phyloP scores from a whole-genome alignment of 257 asterid species.

The Solanum gandarillasii region DNA sequence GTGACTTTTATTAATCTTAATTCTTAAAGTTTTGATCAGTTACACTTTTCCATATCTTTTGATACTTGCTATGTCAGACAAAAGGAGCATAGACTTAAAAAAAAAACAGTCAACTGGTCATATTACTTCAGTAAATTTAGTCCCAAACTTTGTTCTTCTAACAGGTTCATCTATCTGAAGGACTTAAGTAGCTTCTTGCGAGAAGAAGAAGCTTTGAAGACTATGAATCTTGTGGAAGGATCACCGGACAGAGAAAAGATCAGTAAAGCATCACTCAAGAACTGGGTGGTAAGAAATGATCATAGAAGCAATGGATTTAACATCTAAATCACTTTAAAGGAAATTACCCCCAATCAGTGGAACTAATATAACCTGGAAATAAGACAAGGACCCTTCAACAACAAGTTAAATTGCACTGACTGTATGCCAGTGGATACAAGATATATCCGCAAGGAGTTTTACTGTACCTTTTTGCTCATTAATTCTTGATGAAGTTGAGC shows the following conservation, averaged over 20 bases:
- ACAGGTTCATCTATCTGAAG: slow-evolving; percentile 61
- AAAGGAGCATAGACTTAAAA: not conserved
- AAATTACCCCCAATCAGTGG: not conserved
- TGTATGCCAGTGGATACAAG: not conserved
- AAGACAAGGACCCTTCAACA: not conserved
- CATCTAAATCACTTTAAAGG: not conserved
- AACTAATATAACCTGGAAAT: not conserved
- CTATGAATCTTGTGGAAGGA: slow-evolving; percentile 57
- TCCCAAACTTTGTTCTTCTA: not conserved
- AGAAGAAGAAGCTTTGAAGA: slow-evolving; percentile 64
- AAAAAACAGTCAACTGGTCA: not conserved
- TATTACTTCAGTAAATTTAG: not conserved
- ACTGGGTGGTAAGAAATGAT: slow-evolving; percentile 70
- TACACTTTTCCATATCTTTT: not conserved
- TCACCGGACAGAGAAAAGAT: slow-evolving; percentile 48
- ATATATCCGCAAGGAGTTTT: not conserved
- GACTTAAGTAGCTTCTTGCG: slow-evolving; percentile 75
- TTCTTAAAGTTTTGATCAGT: not conserved
- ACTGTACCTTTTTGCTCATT: not conserved
- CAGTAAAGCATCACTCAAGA: slow-evolving; percentile 66
- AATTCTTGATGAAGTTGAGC: not conserved
- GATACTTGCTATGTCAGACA: not conserved
- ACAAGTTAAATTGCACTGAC: not conserved
- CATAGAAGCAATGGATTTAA: not conserved
- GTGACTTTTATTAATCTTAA: not conserved